A percentile compares a stretch with the other conserved stretches of the same genome.
phyloP scores from a whole-genome alignment of 2,329 filamentous ascomycete species.

The Cladorrhinum sp. region DNA sequence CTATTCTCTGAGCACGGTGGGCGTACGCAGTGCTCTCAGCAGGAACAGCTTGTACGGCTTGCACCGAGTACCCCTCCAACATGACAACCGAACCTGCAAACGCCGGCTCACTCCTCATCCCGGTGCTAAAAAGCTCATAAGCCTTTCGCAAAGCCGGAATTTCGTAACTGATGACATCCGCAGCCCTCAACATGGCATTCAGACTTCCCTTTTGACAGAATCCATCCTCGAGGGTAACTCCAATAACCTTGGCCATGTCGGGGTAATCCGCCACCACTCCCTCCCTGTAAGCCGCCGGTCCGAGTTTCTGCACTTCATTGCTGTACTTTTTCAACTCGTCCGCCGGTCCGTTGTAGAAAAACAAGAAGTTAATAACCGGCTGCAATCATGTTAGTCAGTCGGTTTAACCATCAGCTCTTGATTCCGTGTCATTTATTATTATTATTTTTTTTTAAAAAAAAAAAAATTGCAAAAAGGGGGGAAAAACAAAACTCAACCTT shows the following conservation, averaged over 20 bases:
- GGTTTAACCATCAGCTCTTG: too few species aligned
- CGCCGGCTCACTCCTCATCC: slow-evolving; percentile 1
- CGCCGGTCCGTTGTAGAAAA: slow-evolving; percentile 7
- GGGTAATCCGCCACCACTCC: background rate
- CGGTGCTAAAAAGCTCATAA: slow-evolving; percentile 8
- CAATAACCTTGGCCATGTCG: background rate
- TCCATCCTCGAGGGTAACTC: background rate
- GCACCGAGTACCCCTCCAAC: slow-evolving; percentile 14
- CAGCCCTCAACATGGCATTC: background rate
- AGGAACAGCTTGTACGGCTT: slow-evolving; percentile 5
- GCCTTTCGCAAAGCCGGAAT: slow-evolving; percentile 4
- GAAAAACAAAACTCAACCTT: background rate
- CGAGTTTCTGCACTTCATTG: background rate
- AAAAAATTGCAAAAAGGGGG: too few species aligned
- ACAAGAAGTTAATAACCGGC: slow-evolving; percentile 10
- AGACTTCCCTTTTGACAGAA: background rate
- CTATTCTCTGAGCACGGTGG: background rate
- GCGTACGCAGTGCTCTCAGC: slow-evolving; percentile 13
- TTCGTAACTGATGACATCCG: slow-evolving; percentile 10
- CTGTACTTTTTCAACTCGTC: background rate
- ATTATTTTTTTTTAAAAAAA: background rate
- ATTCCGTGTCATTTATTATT: background rate
- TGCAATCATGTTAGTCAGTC: background rate
- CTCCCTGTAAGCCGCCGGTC: background rate
- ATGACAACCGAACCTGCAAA: slow-evolving; percentile 11